phyloP scores from a whole-genome alignment of 208 protist species.

The Novymonas esmeraldas region DNA sequence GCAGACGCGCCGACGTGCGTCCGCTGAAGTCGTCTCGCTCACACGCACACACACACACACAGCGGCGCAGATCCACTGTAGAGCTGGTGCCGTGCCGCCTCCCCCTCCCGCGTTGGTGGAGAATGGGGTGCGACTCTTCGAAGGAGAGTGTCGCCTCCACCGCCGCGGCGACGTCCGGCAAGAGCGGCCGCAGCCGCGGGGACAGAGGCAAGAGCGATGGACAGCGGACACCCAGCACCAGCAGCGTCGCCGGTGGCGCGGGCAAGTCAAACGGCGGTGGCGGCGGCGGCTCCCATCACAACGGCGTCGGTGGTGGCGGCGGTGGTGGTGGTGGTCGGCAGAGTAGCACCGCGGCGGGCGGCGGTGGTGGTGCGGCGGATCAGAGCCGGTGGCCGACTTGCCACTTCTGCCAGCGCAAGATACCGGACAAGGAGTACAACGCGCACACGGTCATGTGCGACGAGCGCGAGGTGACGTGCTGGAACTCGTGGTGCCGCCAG shows the following conservation, averaged over 20 bases:
- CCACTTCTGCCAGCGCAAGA: slow-evolving; percentile 69
- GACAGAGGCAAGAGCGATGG: neutral
- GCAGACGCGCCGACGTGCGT: too few species aligned
- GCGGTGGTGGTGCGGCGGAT: slow-evolving; percentile 4
- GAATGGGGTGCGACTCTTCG: slow-evolving; percentile 55
- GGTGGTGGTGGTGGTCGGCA: neutral
- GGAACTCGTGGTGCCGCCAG: slow-evolving; percentile 86
- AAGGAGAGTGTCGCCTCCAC: slow-evolving; percentile 33
- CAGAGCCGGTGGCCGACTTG: slow-evolving; percentile 52
- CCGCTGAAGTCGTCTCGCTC: too few species aligned
- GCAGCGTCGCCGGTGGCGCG: slow-evolving; percentile 3
- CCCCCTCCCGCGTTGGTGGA: too few species aligned
- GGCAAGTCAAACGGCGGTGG: slow-evolving; percentile 6
- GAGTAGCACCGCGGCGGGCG: neutral
- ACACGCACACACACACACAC: too few species aligned
- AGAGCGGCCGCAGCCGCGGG: neutral
- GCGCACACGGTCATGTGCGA: slow-evolving; percentile 88
- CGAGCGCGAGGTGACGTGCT: slow-evolving; percentile 89
- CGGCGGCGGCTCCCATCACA: neutral
- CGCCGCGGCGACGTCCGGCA: neutral
- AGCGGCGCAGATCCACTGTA: too few species aligned
- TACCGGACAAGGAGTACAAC: slow-evolving; percentile 83
- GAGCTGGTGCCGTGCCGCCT: too few species aligned
- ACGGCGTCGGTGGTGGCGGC: neutral
- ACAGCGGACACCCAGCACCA: slow-evolving; percentile 4